Conservation (phyloP, 2,329 filamentous ascomycete genomes). For the Gaeumannomyces tritici region DNA sequence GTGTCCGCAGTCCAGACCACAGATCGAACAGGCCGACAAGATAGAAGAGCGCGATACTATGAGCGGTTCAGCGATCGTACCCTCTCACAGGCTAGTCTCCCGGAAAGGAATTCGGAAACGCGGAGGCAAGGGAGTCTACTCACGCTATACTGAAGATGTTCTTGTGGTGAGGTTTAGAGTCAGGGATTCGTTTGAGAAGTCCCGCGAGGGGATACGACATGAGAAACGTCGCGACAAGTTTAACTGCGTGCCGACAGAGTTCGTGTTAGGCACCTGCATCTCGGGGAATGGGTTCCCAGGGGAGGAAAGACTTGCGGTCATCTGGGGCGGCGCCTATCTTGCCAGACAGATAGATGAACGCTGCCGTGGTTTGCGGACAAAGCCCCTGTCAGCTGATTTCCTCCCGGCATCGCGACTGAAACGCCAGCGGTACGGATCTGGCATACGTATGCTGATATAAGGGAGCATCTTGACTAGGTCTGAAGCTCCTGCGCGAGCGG, state of each 20-base stretch:
- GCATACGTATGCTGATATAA: slow-evolving; percentile 17
- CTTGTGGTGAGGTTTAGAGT: slow-evolving; percentile 72
- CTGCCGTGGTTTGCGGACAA: slow-evolving; percentile 15
- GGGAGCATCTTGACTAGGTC: slow-evolving; percentile 15
- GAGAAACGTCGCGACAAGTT: slow-evolving; percentile 83
- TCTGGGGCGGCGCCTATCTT: slow-evolving; percentile 33
- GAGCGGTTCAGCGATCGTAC: not conserved
- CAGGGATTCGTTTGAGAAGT: slow-evolving; percentile 81
- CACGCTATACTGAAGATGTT: slow-evolving; percentile 80
- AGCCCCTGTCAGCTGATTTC: not conserved
- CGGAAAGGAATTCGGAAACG: not conserved
- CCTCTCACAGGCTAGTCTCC: not conserved
- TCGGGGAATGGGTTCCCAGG: not conserved
- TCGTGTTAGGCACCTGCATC: not conserved
- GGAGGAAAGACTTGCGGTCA: slow-evolving; percentile 27
- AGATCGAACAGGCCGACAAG: slow-evolving; percentile 88
- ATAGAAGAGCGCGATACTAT: slow-evolving; percentile 75
- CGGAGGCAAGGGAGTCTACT: slow-evolving; percentile 9
- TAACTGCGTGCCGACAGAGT: slow-evolving; percentile 50
- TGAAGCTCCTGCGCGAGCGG: not conserved
- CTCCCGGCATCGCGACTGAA: slow-evolving; percentile 1
- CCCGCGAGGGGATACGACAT: slow-evolving; percentile 87
- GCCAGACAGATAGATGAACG: slow-evolving; percentile 31
- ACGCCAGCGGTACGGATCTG: not conserved
- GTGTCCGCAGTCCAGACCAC: slow-evolving; percentile 71